Base-by-base conservation (phyloP, 805 yeast species). In the Zygotorulaspora chibaensis region DNA sequence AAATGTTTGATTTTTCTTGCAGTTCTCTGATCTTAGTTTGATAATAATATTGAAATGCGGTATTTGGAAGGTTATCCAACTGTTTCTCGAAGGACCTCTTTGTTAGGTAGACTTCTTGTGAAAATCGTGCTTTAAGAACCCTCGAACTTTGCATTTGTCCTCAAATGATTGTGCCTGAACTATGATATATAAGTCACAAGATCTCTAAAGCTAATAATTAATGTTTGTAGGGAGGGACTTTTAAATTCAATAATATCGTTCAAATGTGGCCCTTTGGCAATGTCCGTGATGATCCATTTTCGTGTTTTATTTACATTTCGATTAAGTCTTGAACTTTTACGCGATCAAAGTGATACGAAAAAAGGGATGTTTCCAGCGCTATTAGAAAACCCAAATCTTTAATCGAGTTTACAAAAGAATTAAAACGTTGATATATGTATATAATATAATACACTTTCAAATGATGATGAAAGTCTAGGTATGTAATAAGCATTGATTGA, bases 41-140 rank as follows among this genome's bases (percentile, higher is more conserved):
- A 27, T 49, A 53, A 34, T 50, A 59, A 35, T 55, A 59, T 15
- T 57, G 59, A 39, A 59, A 59, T 11, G 53, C 58, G 6, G 60
- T 53, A 3, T 44, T 18, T 13, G 61, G 59, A 13, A 45, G 27
- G 23, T 40, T 45, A 37, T 54, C 52, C n/a, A 49, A 35, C 16
- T 46, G 42, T 26, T 37, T 51, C 33, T 56, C 46, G 29, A 58
- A 58, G 6, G 55, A 48, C 26, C 35, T 51, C 40, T 46, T 52
- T 16, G 52, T 49, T 8, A 23, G 29, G 36, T 48, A 49, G 9
- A 53, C 25, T 7, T 42, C 30, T 16, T 38, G 41, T 15, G 58
- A 54, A 17, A 56, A 38, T 29, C 40, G 48, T 9, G 59, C 59
- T 10, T 39, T 35, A 11, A 46, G 36, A 13, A 27, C 40, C 3